Conservation (phyloP, 2,329 filamentous ascomycete species). For the Verticillium dahliae region DNA sequence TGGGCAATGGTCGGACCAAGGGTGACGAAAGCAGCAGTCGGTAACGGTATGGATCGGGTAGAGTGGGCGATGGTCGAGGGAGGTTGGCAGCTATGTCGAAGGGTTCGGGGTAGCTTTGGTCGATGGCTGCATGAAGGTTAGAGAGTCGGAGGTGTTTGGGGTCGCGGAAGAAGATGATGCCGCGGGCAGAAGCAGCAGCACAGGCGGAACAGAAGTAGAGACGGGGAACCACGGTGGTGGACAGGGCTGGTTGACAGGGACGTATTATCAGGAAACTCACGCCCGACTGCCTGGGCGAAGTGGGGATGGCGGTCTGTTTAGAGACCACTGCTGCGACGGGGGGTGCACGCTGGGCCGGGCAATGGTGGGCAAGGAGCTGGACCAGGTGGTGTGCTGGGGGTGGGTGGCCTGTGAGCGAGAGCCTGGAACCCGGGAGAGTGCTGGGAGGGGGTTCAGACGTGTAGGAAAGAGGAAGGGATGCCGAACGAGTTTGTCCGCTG, state of each 20-base stretch:
- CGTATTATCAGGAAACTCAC: constrained; percentile 2
- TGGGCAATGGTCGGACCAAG: background rate
- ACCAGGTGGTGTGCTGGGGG: background rate
- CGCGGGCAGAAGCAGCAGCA: constrained; percentile 3
- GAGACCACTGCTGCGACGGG: background rate
- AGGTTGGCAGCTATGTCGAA: background rate
- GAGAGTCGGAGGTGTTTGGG: background rate
- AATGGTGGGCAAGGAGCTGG: background rate
- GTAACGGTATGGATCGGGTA: background rate
- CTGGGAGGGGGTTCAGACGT: too few species aligned
- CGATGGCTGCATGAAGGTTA: background rate
- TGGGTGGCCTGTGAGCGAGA: background rate
- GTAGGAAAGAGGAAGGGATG: background rate
- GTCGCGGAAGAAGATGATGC: background rate
- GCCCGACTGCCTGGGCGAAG: constrained; percentile 2
- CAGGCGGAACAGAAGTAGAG: background rate
- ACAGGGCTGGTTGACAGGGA: background rate
- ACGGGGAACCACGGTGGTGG: background rate
- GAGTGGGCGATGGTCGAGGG: background rate
- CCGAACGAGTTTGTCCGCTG: background rate
- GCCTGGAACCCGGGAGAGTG: background rate
- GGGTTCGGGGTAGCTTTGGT: background rate
- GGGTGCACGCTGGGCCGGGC: background rate
- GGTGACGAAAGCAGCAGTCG: background rate
- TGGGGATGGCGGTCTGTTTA: background rate